Conservation (phyloP, 2,329 filamentous ascomycete species). For the Chaetomiaceae sp. region DNA sequence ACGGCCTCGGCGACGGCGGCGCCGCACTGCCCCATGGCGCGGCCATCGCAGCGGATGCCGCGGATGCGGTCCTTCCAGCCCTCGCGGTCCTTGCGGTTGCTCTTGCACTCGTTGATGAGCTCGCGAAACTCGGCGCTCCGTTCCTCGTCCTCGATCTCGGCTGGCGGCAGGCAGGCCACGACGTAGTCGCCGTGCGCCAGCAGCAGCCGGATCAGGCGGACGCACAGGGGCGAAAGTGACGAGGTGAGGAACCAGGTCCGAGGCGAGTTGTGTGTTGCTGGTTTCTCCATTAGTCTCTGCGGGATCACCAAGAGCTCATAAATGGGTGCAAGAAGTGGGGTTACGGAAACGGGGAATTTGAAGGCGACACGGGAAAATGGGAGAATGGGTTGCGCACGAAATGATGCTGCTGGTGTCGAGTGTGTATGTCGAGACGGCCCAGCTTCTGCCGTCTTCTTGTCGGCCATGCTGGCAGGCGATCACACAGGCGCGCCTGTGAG, state of each 20-base stretch:
- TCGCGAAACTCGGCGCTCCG: conserved; percentile 75
- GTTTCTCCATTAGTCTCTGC: conserved; percentile 33
- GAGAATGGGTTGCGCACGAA: conserved; percentile 41
- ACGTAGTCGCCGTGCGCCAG: conserved; percentile 91
- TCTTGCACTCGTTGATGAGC: conserved; percentile 68
- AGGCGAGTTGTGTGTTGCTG: conserved; percentile 66
- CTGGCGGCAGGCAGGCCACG: conserved; percentile 74
- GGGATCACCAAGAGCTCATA: not conserved
- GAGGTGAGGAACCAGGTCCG: conserved; percentile 92
- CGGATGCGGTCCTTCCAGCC: conserved; percentile 77
- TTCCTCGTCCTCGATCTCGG: conserved; percentile 71
- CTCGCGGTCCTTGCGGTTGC: conserved; percentile 58
- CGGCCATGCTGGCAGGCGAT: conserved; percentile 24
- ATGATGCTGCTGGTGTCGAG: conserved; percentile 45
- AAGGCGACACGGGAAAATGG: conserved; percentile 2
- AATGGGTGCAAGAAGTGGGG: not conserved
- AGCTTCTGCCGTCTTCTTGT: conserved; percentile 43
- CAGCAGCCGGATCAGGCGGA: conserved; percentile 74
- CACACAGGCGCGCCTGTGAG: conserved; percentile 2
- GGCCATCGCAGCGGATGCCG: conserved; percentile 60
- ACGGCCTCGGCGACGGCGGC: conserved; percentile 84
- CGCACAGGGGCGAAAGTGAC: conserved; percentile 77
- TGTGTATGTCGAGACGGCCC: conserved; percentile 40
- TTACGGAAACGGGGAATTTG: conserved; percentile 28
- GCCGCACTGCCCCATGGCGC: conserved; percentile 66